Conservation (phyloP, 106 monocot genomes). For the Apostasia ramifera region DNA sequence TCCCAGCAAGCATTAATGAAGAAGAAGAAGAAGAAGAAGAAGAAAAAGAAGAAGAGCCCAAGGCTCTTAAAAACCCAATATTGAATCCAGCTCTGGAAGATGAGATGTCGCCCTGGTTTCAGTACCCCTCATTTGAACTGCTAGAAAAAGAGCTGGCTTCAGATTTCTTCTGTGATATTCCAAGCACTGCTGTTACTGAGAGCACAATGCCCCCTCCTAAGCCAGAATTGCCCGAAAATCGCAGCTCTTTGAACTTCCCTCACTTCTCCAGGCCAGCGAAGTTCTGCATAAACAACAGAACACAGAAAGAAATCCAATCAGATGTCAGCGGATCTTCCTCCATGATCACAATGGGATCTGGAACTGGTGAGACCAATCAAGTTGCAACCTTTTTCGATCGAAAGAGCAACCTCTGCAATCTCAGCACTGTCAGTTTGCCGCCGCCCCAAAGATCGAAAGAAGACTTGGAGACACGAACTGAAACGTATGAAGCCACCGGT, state of each 20-base stretch:
- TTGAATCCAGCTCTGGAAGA: constrained; percentile 20
- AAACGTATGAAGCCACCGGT: constrained; percentile 1
- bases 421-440: not conserved
- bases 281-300: not conserved
- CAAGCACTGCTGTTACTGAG: constrained; percentile 5
- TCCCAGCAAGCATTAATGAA: not conserved
- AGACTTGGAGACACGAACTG: not conserved
- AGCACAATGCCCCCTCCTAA: constrained; percentile 35
- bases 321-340: not conserved
- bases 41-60: constrained; percentile 4
- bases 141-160: constrained; percentile 51
- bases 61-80: not conserved
- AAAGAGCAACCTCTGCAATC: not conserved
- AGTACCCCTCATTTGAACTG: constrained; percentile 53
- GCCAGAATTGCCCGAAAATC: not conserved
- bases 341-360: not conserved
- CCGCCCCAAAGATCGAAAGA: not conserved
- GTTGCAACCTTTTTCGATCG: not conserved
- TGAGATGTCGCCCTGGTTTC: constrained; percentile 53
- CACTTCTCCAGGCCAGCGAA: constrained; percentile 30
- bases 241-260: constrained; percentile 25
- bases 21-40: constrained; percentile 14
- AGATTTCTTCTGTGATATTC: constrained; percentile 57
- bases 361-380: constrained; percentile 6
- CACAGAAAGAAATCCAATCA: not conserved